These are phyloP conservation scores for Thymus mandschuricus DNA, from an alignment of 257 asterid genomes.

Conservation along the genomic window DNA sequence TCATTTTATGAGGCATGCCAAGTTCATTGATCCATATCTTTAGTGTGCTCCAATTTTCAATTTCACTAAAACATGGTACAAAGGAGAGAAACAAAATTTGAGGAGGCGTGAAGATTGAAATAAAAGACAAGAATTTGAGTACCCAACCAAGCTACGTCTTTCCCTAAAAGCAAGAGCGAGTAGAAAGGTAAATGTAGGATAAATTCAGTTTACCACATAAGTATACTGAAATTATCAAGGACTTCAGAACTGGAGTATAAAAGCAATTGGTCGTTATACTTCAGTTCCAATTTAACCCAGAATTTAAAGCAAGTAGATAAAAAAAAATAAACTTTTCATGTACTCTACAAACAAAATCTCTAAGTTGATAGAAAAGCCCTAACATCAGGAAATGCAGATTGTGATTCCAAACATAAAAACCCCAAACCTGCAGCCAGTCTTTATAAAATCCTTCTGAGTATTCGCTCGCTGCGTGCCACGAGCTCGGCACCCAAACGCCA, in stretches of 20 bases:
- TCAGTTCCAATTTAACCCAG: background rate
- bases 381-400: background rate
- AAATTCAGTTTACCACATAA: slow-evolving; percentile 5
- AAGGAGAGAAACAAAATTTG: background rate
- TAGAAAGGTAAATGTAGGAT: background rate
- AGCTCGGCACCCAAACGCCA: slow-evolving; percentile 96
- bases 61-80: background rate
- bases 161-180: slow-evolving; percentile 25
- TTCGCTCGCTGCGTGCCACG: slow-evolving; percentile 91
- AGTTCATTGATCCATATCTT: slow-evolving; percentile 8
- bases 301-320: background rate
- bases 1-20: slow-evolving; percentile 10
- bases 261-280: background rate
- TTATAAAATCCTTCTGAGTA: slow-evolving; percentile 80
- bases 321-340: background rate
- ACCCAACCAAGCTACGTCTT: background rate
- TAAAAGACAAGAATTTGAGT: slow-evolving; percentile 4
- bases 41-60: slow-evolving; percentile 2
- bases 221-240: slow-evolving; percentile 17
- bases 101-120: slow-evolving; percentile 17
- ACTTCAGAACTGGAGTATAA: slow-evolving; percentile 20
- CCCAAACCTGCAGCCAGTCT: slow-evolving; percentile 85
- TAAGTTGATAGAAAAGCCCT: background rate
- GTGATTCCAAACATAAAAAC: background rate
- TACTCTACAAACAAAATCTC: background rate